phyloP scores from a whole-genome alignment of 2,329 filamentous ascomycete species.

The Aspergillus luchuensis region DNA sequence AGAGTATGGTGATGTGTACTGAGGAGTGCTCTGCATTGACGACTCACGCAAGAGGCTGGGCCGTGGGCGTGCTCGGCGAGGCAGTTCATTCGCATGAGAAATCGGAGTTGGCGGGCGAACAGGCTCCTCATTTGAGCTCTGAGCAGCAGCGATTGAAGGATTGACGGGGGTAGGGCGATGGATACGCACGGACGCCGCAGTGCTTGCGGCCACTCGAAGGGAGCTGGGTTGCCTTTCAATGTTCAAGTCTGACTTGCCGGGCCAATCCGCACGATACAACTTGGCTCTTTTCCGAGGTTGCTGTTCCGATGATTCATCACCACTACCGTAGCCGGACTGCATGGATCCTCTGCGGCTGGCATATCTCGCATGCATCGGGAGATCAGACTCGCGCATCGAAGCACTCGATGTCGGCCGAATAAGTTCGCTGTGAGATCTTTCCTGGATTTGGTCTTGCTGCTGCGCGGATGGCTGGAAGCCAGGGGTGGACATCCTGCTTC shows the following conservation, averaged over 20 bases:
- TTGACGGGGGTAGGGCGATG: constrained; percentile 69
- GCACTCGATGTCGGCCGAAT: constrained; percentile 64
- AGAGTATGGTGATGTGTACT: constrained; percentile 47
- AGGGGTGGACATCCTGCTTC: constrained; percentile 43
- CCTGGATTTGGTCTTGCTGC: constrained; percentile 28
- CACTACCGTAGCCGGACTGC: constrained; percentile 68
- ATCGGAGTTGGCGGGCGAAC: constrained; percentile 51
- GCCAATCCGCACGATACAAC: constrained; percentile 70
- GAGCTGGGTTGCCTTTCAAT: constrained; percentile 76
- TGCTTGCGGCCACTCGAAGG: constrained; percentile 85
- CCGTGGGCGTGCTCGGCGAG: constrained; percentile 35
- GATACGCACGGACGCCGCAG: constrained; percentile 80
- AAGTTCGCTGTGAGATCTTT: constrained; percentile 42
- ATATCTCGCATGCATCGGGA: constrained; percentile 28
- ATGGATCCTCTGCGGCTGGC: constrained; percentile 39
- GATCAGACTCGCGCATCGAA: constrained; percentile 50
- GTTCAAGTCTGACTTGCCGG: constrained; percentile 65
- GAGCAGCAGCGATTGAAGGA: constrained; percentile 34
- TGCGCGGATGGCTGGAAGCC: constrained; percentile 29
- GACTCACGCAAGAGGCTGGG: constrained; percentile 66
- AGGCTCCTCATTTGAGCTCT: constrained; percentile 45
- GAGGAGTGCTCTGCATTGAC: constrained; percentile 49
- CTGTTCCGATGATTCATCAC: constrained; percentile 64
- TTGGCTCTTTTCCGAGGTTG: constrained; percentile 77
- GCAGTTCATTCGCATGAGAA: constrained; percentile 32